phyloP scores from a whole-genome alignment of 2,329 filamentous ascomycete species.

The Hymenoscyphus salicellus region DNA sequence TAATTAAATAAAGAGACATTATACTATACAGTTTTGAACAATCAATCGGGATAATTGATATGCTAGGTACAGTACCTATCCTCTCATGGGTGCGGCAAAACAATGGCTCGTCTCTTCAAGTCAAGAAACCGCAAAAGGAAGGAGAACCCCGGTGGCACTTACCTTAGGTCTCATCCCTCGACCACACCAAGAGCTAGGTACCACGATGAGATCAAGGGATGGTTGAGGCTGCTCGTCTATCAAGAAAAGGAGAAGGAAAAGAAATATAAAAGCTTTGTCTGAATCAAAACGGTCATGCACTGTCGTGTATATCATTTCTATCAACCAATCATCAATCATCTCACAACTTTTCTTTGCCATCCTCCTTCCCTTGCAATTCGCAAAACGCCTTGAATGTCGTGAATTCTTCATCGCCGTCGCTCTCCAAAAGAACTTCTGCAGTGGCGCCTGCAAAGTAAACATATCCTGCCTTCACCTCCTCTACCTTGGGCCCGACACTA shows the following conservation, averaged over 20 bases:
- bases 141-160: too few relatives aligned
- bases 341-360: conserved; percentile 8
- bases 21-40: too few relatives aligned
- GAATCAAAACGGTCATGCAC: background rate
- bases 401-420: conserved; percentile 67
- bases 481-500: conserved; percentile 75
- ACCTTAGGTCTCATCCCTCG: too few relatives aligned
- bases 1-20: too few relatives aligned
- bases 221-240: background rate
- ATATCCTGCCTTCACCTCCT: conserved; percentile 70
- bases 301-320: background rate
- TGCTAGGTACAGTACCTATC: too few relatives aligned
- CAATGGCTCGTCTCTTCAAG: too few relatives aligned
- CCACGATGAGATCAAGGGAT: too few relatives aligned
- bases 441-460: conserved; percentile 86
- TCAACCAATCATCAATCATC: background rate
- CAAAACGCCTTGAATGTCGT: conserved; percentile 93
- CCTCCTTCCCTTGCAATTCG: conserved; percentile 59
- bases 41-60: too few relatives aligned
- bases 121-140: too few relatives aligned
- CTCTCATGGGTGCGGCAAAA: too few relatives aligned
- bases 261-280: background rate
- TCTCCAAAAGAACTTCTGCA: conserved; percentile 78
- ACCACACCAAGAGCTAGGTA: too few relatives aligned
- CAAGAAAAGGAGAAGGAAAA: background rate